Percentiles rank a stretch among this genome's conserved stretches.
Conservation (phyloP, 2,329 filamentous ascomycete genomes). For the Penicillium oxalicum region DNA sequence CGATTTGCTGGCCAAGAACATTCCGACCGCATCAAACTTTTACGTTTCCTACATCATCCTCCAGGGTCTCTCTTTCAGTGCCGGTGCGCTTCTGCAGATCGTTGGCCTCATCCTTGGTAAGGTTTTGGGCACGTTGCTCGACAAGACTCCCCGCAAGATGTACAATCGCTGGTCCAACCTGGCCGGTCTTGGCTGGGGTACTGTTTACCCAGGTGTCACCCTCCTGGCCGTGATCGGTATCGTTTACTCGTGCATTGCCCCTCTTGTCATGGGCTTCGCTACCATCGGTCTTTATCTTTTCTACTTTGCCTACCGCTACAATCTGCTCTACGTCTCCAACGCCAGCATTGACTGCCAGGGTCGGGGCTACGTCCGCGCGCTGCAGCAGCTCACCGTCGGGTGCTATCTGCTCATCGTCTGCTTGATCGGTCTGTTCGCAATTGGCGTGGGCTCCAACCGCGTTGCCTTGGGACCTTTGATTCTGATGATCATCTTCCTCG, state of each 20-base stretch:
- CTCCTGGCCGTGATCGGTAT: slow-evolving; percentile 76
- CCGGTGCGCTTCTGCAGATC: slow-evolving; percentile 68
- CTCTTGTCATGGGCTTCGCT: slow-evolving; percentile 76
- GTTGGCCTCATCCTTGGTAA: slow-evolving; percentile 67
- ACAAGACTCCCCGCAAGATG: slow-evolving; percentile 72
- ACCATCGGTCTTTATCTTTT: slow-evolving; percentile 72
- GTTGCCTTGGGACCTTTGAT: slow-evolving; percentile 62
- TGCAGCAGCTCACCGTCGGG: slow-evolving; percentile 79
- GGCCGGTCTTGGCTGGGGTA: slow-evolving; percentile 74
- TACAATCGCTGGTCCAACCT: slow-evolving; percentile 72
- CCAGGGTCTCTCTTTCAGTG: slow-evolving; percentile 76
- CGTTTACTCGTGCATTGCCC: slow-evolving; percentile 80
- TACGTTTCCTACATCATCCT: slow-evolving; percentile 94
- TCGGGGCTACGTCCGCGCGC: slow-evolving; percentile 75
- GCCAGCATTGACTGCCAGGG: slow-evolving; percentile 80
- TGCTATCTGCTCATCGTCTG: slow-evolving; percentile 78
- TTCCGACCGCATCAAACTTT: slow-evolving; percentile 85
- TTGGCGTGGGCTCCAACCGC: slow-evolving; percentile 58
- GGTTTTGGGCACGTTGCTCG: slow-evolving; percentile 66
- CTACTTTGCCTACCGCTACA: slow-evolving; percentile 85
- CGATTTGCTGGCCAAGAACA: slow-evolving; percentile 60
- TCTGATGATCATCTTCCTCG: slow-evolving; percentile 67
- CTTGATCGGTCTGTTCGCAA: slow-evolving; percentile 76
- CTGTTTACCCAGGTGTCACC: slow-evolving; percentile 72
- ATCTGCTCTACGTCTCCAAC: slow-evolving; percentile 80